These are phyloP conservation scores for Zasmidium cellare DNA, from an alignment of 2,329 filamentous ascomycete species.

Conservation along the genomic window DNA sequence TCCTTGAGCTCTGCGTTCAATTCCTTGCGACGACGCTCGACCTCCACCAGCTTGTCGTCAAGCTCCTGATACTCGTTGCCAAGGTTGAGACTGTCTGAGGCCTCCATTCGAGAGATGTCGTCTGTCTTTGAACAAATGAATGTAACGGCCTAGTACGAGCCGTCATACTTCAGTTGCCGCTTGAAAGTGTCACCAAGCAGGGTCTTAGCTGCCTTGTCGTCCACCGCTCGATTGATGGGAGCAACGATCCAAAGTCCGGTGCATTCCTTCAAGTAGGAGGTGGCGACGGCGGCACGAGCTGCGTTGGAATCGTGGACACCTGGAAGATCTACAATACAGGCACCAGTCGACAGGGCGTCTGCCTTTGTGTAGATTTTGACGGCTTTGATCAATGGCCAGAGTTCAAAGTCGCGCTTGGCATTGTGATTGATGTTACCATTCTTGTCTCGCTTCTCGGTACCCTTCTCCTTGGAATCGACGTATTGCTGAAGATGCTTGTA, in stretches of 20 bases:
- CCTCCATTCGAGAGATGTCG: constrained; percentile 55
- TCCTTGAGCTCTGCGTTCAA: constrained; percentile 26
- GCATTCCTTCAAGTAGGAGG: constrained; percentile 61
- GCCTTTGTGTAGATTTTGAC: constrained; percentile 55
- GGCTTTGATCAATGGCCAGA: constrained; percentile 56
- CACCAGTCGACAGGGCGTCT: constrained; percentile 53
- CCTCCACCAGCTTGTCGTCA: constrained; percentile 30
- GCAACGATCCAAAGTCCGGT: constrained; percentile 63
- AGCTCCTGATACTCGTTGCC: constrained; percentile 33
- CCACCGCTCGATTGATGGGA: constrained; percentile 60
- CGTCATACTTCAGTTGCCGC: constrained; percentile 61
- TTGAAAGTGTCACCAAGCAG: constrained; percentile 60
- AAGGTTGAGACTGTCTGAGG: constrained; percentile 40
- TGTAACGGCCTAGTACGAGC: constrained; percentile 54
- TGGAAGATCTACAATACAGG: constrained; percentile 60
- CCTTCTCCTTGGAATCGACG: constrained; percentile 58
- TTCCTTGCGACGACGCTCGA: constrained; percentile 17
- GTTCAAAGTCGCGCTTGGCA: constrained; percentile 36
- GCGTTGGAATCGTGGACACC: constrained; percentile 62
- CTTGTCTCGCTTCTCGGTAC: constrained; percentile 32
- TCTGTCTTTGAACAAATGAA: constrained; percentile 61
- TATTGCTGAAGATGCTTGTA: constrained; percentile 50
- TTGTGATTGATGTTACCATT: constrained; percentile 36
- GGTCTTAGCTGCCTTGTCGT: constrained; percentile 59
- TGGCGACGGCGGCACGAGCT: constrained; percentile 59